Percentiles rank a stretch among this genome's conserved stretches.
Conservation (phyloP, 225 moss, liverwort and hornwort species). For the Pseudisothecium myosuroides region DNA sequence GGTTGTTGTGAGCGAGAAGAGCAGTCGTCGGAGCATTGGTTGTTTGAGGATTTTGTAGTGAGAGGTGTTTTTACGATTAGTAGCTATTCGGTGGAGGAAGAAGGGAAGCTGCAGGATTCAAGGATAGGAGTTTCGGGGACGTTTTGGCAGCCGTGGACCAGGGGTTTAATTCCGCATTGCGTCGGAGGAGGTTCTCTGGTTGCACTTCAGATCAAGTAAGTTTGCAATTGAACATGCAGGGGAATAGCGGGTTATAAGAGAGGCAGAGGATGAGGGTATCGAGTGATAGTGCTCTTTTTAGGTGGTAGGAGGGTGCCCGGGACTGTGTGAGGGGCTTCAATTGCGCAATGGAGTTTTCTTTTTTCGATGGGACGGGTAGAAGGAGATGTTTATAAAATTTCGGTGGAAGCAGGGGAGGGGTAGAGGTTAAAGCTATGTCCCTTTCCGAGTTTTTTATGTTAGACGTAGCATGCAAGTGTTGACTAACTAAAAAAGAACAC, state of each 20-base stretch:
- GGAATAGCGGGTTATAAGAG: neutral
- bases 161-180: conserved; percentile 12
- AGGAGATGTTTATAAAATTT: neutral
- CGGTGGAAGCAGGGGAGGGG: neutral
- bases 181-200: neutral
- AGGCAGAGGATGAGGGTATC: neutral
- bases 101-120: neutral
- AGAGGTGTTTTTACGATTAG: neutral
- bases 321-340: neutral
- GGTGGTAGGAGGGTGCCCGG: neutral
- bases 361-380: neutral
- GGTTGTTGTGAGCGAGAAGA: neutral
- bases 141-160: neutral
- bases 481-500: neutral
- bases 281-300: neutral
- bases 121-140: neutral
- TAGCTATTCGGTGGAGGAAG: neutral
- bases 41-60: conserved; percentile 22
- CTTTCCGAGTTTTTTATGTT: neutral
- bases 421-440: neutral
- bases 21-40: conserved; percentile 13
- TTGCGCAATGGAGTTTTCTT: neutral
- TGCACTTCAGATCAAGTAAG: conserved; percentile 3
- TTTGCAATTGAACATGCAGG: neutral
- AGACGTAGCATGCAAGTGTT: neutral